Evolutionary conservation across 2,329 filamentous ascomycete species (phyloP), one percentile per base, ranked within the genome.

Genomic region (Fusarium aywerte): DNA sequence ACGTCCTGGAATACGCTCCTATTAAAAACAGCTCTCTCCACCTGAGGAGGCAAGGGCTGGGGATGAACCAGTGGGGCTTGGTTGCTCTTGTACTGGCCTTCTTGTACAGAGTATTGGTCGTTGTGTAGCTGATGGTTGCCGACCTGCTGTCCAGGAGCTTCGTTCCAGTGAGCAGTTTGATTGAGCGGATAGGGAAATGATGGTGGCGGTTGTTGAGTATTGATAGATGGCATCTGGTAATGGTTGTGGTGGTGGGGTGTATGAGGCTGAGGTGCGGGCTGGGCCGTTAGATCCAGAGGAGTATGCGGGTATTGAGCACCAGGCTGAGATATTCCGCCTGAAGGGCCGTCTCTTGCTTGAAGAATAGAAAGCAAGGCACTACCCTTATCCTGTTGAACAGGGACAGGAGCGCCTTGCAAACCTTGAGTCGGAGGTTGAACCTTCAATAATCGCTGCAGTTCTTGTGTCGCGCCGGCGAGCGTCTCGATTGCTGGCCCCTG

Each of bases 221-320:
- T 68, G 59, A 68, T 69, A 4, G 70, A 67, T 44, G 66, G 66
- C 12, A 83, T 81, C 16, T 84, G 75, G 20, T 81, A 80, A 27
- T 83, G 83, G 38, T 78, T 74, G 15, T 84, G 83, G 56, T 85
- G 83, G 72, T 89, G 87, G 8, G 88, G 87, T 39, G 84, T 86
- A 38, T 79, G 80, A 15, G 88, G 86, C 72, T 85, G 83, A 27
- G 83, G 74, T 21, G 83, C 81, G 25, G 84, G 81, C 7, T 76
- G 74, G 49, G 81, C 77, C 18, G 81, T 80, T 62, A 87, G 85
- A 15, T 90, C 86, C 31, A 86, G 75, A 10, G 87, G 84, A 7
- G 85, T 87, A 49, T 83, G 82, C 39, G 81, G 83, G 61, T 76
- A 72, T 55, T 74, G 76, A 60, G 56, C 40, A 35, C 65, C 58